Percentiles rank a stretch among this genome's conserved stretches.
Evolutionary conservation across 305 asterid genomes (phyloP).

Genomic region (Petunia hybrid): DNA sequence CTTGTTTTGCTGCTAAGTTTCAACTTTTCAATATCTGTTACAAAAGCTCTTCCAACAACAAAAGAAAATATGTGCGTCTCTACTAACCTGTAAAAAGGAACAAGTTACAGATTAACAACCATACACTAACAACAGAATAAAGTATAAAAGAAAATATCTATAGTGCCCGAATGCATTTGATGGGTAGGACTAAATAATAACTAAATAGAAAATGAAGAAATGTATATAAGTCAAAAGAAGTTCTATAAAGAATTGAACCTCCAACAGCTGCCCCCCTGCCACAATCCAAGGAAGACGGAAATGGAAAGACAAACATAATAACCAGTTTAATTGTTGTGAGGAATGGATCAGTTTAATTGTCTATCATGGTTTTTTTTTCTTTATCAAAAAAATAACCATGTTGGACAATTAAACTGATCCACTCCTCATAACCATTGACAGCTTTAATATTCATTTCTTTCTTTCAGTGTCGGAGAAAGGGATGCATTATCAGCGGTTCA

Average conservation of each 20-base stretch:
- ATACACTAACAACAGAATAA: slow-evolving; percentile 20
- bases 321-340: no score
- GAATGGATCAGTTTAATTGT: no score
- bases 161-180: background rate
- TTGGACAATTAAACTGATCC: background rate
- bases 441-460: slow-evolving; percentile 10
- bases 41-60: slow-evolving; percentile 99
- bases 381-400: background rate
- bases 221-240: no score
- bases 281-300: background rate
- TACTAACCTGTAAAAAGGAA: slow-evolving; percentile 75
- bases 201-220: no score
- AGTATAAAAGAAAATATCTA: background rate
- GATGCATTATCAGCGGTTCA: background rate
- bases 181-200: background rate
- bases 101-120: background rate
- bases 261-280: no score
- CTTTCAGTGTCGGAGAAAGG: slow-evolving; percentile 7
- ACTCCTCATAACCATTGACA: background rate
- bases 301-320: background rate
- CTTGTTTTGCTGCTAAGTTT: slow-evolving; percentile 93
- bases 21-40: slow-evolving; percentile 94
- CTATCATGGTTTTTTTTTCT: no score
- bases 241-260: no score
- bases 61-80: slow-evolving; percentile 98